phyloP scores from a whole-genome alignment of 495 filamentous ascomycete genomes.

The Chaetomium tenue region DNA sequence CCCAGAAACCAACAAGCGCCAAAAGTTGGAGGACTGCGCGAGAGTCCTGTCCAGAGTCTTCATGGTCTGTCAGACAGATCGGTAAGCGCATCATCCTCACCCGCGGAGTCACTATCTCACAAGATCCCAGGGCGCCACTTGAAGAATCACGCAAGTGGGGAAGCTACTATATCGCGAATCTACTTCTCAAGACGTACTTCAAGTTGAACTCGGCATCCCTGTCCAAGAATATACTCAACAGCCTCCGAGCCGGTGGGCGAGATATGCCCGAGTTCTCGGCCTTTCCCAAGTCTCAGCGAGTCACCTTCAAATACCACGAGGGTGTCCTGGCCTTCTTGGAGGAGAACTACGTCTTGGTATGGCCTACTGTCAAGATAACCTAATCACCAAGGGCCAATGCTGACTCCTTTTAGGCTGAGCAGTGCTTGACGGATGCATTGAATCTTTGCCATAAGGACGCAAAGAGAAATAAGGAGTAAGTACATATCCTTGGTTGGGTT shows the following conservation, averaged over 20 bases:
- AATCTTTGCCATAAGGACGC: slow-evolving; percentile 68
- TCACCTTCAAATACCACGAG: slow-evolving; percentile 95
- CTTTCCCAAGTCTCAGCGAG: slow-evolving; percentile 84
- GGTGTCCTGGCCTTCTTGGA: slow-evolving; percentile 88
- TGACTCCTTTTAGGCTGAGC: slow-evolving; percentile 63
- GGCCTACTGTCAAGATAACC: slow-evolving; percentile 9
- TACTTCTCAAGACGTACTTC: slow-evolving; percentile 98
- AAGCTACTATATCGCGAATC: slow-evolving; percentile 85
- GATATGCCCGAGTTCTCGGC: slow-evolving; percentile 73
- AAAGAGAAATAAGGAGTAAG: slow-evolving; percentile 74
- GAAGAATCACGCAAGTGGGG: slow-evolving; percentile 97
- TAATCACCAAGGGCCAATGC: background rate
- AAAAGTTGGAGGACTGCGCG: slow-evolving; percentile 84
- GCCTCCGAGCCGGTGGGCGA: slow-evolving; percentile 66
- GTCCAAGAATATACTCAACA: slow-evolving; percentile 84
- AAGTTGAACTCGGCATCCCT: slow-evolving; percentile 85
- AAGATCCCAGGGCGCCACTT: slow-evolving; percentile 63
- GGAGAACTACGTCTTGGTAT: slow-evolving; percentile 79
- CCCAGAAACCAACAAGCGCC: slow-evolving; percentile 66
- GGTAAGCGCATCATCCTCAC: slow-evolving; percentile 53
- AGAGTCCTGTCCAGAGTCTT: slow-evolving; percentile 86
- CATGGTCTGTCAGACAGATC: slow-evolving; percentile 79
- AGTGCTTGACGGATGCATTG: slow-evolving; percentile 74
- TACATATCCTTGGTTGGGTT: slow-evolving; percentile 9
- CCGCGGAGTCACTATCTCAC: slow-evolving; percentile 13